These are phyloP conservation scores for Myrica gale DNA, from an alignment of 306 rosid genomes.

Conservation along the genomic window DNA sequence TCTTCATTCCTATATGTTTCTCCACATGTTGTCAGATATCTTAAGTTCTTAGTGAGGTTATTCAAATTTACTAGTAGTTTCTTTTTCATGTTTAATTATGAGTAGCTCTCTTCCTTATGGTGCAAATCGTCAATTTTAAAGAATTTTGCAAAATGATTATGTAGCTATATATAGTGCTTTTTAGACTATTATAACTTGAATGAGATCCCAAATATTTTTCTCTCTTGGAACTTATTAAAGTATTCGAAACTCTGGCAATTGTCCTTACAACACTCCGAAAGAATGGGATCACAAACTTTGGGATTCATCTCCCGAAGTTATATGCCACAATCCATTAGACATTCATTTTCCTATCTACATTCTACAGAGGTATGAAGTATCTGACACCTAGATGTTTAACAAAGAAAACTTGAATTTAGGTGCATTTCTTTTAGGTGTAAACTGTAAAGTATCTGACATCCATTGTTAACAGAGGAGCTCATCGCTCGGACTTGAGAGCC, in stretches of 20 bases:
- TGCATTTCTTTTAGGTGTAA: neutral
- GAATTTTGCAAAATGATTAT: neutral
- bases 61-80: neutral
- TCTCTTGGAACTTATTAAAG: neutral
- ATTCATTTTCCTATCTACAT: neutral
- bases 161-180: neutral
- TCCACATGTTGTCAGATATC: neutral
- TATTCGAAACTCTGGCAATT: neutral
- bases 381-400: too few species aligned
- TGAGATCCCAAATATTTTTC: neutral
- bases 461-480: neutral
- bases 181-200: neutral
- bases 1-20: constrained; percentile 15
- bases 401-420: neutral
- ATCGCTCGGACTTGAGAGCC: neutral
- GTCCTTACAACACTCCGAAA: neutral
- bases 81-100: neutral
- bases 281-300: neutral
- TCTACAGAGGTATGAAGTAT: neutral
- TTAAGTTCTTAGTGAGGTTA: constrained; percentile 5
- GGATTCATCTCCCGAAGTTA: neutral
- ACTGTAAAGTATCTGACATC: neutral
- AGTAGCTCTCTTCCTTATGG: too few species aligned
- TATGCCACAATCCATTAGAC: neutral
- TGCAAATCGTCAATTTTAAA: neutral